A percentile compares a stretch with the other conserved stretches of the same genome.
Conservation (phyloP, 2,329 filamentous ascomycete genomes). For the Aquanectria penicillioides region DNA sequence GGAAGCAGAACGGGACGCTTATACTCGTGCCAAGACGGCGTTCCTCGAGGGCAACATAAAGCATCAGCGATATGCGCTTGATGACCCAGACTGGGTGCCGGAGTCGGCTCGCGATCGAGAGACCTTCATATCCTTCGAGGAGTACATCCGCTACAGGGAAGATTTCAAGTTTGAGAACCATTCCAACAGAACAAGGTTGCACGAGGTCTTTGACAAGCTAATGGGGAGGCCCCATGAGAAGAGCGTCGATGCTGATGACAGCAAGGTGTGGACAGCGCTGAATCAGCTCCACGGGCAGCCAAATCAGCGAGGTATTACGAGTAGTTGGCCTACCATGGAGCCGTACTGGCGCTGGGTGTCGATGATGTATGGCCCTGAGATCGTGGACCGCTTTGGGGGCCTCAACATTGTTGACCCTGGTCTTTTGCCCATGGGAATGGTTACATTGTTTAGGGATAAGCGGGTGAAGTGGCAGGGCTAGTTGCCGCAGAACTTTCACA, state of each 20-base stretch:
- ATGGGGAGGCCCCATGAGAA: conserved; percentile 45
- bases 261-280: conserved; percentile 38
- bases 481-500: too few species aligned
- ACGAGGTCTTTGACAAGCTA: conserved; percentile 48
- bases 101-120: conserved; percentile 43
- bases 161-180: conserved; percentile 47
- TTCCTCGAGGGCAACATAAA: conserved; percentile 46
- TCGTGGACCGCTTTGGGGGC: conserved; percentile 56
- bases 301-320: conserved; percentile 35
- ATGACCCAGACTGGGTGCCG: conserved; percentile 43
- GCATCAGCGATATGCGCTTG: conserved; percentile 5
- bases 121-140: conserved; percentile 56
- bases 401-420: conserved; percentile 56
- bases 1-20: conserved; percentile 47
- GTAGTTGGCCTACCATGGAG: conserved; percentile 46
- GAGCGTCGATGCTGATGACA: conserved; percentile 39
- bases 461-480: conserved; percentile 55
- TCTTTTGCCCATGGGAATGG: conserved; percentile 59
- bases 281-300: conserved; percentile 27
- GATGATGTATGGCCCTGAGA: conserved; percentile 56
- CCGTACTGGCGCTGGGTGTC: conserved; percentile 61
- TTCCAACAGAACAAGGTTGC: conserved; percentile 33
- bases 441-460: conserved; percentile 55
- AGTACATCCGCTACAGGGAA: conserved; percentile 56
- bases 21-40: conserved; percentile 45